A percentile compares a stretch with the other conserved stretches of the same genome.
Conservation (phyloP, 108 stramenopile genomes). For the Fragilariopsis cylindrus region DNA sequence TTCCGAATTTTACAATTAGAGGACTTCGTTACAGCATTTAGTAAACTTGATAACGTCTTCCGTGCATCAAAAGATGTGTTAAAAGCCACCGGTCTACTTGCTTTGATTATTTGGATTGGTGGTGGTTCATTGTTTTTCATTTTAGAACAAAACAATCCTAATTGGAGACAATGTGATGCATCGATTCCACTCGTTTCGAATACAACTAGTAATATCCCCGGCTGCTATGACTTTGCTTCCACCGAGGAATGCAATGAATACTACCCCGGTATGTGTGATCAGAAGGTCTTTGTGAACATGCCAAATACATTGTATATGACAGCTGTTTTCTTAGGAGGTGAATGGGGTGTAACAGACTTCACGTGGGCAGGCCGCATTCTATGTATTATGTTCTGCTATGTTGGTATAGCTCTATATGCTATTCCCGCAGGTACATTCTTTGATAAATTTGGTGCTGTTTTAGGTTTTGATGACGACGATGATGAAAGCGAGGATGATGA, state of each 20-base stretch:
- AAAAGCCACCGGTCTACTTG: conserved; percentile 87
- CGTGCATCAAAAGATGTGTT: conserved; percentile 79
- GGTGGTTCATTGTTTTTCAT: conserved; percentile 87
- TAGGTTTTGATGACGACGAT: conserved; percentile 77
- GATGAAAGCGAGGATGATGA: conserved; percentile 70
- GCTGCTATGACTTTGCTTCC: conserved; percentile 76
- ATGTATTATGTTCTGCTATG: conserved; percentile 78
- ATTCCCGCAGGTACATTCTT: conserved; percentile 90
- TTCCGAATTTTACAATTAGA: conserved; percentile 90
- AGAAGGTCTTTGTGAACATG: conserved; percentile 81
- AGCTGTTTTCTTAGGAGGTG: conserved; percentile 89
- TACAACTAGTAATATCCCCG: conserved; percentile 35
- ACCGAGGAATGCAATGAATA: conserved; percentile 62
- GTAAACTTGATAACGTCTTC: conserved; percentile 92
- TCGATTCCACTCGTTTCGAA: conserved; percentile 56
- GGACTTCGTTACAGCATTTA: conserved; percentile 87
- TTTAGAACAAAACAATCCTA: conserved; percentile 83
- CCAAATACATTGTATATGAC: conserved; percentile 87
- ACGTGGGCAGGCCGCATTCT: conserved; percentile 87
- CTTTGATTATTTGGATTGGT: conserved; percentile 91
- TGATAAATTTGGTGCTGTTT: conserved; percentile 85
- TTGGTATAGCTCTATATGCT: conserved; percentile 87
- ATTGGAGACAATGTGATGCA: conserved; percentile 73
- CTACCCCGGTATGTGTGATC: conserved; percentile 70
- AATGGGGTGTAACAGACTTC: conserved; percentile 94